These are phyloP conservation scores for Mimosa bimucronata DNA, from an alignment of 306 rosid genomes.

Conservation along the genomic window DNA sequence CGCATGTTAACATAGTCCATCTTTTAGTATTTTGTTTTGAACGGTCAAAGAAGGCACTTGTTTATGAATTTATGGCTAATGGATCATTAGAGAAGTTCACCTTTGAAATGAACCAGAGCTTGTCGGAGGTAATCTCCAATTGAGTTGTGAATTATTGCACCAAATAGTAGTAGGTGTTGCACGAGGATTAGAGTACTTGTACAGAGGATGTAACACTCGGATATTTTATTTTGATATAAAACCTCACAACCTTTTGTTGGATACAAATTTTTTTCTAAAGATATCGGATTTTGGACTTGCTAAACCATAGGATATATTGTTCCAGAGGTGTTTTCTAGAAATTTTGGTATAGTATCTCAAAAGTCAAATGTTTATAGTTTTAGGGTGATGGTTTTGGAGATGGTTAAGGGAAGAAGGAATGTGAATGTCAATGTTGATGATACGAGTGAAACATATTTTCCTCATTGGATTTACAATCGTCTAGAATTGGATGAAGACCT, in stretches of 20 bases:
- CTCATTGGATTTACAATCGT: slow-evolving; percentile 46
- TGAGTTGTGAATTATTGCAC: slow-evolving; percentile 8
- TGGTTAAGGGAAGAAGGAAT: slow-evolving; percentile 39
- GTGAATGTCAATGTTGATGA: background rate
- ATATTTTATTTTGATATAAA: slow-evolving; percentile 22
- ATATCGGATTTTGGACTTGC: slow-evolving; percentile 43
- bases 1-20: background rate
- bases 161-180: slow-evolving; percentile 41
- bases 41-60: slow-evolving; percentile 25
- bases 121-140: too few relatives aligned
- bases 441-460: slow-evolving; percentile 33
- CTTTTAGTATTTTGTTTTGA: background rate
- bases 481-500: slow-evolving; percentile 32
- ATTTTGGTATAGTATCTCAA: slow-evolving; percentile 26
- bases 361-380: slow-evolving; percentile 45
- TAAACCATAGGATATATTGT: slow-evolving; percentile 47
- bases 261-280: slow-evolving; percentile 15
- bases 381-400: slow-evolving; percentile 42
- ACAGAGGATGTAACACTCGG: background rate
- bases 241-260: slow-evolving; percentile 34
- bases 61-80: slow-evolving; percentile 42
- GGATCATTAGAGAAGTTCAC: slow-evolving; percentile 41
- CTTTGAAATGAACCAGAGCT: background rate
- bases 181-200: slow-evolving; percentile 33
- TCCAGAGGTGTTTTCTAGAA: slow-evolving; percentile 37